These are phyloP conservation scores for Ophiocordyceps camponoti-saundersi DNA, from an alignment of 2,329 filamentous ascomycete genomes.

Conservation along the genomic window DNA sequence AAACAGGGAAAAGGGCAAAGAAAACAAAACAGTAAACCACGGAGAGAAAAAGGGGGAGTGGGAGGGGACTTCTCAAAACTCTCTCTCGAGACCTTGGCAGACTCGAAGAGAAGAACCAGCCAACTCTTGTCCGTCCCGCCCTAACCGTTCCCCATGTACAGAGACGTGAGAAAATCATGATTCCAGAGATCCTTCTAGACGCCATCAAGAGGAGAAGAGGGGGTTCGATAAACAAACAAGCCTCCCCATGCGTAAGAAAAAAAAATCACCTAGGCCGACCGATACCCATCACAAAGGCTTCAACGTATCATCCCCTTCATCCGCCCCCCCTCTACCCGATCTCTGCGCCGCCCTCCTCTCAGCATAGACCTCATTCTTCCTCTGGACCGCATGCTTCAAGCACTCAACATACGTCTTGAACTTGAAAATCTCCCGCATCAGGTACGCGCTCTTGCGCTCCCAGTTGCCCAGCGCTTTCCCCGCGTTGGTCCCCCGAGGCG, in stretches of 20 bases:
- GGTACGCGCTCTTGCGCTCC: conserved; percentile 87
- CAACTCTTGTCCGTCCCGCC: too few relatives aligned
- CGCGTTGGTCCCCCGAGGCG: conserved; percentile 65
- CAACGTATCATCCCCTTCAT: conserved; percentile 17
- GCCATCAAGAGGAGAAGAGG: too few relatives aligned
- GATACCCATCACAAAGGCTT: conserved; percentile 6
- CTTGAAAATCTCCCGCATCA: conserved; percentile 89
- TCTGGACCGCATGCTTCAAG: conserved; percentile 50
- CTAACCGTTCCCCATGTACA: too few relatives aligned
- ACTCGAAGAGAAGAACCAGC: too few relatives aligned
- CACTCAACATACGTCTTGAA: conserved; percentile 90
- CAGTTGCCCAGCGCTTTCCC: conserved; percentile 85
- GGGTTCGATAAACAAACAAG: neutral
- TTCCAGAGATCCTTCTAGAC: too few relatives aligned
- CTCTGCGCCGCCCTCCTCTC: conserved; percentile 36
- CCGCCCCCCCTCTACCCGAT: conserved; percentile 28
- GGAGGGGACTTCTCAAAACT: too few relatives aligned
- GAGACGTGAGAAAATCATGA: too few relatives aligned
- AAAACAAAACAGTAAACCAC: too few relatives aligned
- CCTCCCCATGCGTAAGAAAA: too few relatives aligned
- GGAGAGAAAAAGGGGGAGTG: too few relatives aligned
- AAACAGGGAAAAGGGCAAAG: too few relatives aligned
- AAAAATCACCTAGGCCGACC: neutral
- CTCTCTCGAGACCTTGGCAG: too few relatives aligned
- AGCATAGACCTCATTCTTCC: conserved; percentile 54